Conservation (phyloP, 2,329 filamentous ascomycete species). For the Fonsecaea nubica region DNA sequence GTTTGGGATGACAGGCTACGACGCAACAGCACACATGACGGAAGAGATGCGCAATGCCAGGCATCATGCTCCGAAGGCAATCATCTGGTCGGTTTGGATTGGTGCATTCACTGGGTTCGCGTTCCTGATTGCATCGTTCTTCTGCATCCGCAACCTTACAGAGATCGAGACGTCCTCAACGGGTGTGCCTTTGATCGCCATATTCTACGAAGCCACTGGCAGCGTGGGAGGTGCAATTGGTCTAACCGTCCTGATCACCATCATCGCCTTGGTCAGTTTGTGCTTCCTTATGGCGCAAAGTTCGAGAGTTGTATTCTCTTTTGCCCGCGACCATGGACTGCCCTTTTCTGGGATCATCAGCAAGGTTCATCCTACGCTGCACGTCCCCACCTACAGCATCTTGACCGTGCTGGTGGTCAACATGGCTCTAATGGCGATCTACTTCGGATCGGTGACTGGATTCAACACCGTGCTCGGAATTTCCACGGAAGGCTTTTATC, state of each 20-base stretch:
- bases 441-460: slow-evolving; percentile 61
- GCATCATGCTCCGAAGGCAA: slow-evolving; percentile 25
- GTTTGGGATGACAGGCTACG: slow-evolving; percentile 48
- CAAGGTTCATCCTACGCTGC: slow-evolving; percentile 54
- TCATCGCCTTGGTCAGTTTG: slow-evolving; percentile 21
- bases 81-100: slow-evolving; percentile 42
- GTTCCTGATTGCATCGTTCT: slow-evolving; percentile 38
- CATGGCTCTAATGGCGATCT: slow-evolving; percentile 61
- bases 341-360: slow-evolving; percentile 20
- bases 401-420: slow-evolving; percentile 50
- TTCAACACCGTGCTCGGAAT: slow-evolving; percentile 64
- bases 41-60: slow-evolving; percentile 48
- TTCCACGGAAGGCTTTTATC: slow-evolving; percentile 64
- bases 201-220: slow-evolving; percentile 53
- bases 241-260: slow-evolving; percentile 48
- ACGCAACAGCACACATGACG: slow-evolving; percentile 57
- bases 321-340: slow-evolving; percentile 45
- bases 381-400: slow-evolving; percentile 49
- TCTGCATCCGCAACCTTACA: slow-evolving; percentile 40
- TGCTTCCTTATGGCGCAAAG: slow-evolving; percentile 56
- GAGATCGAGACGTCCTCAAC: slow-evolving; percentile 47
- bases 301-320: slow-evolving; percentile 47
- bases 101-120: slow-evolving; percentile 42
- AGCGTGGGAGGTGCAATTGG: slow-evolving; percentile 53
- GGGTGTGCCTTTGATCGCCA: slow-evolving; percentile 53